These are phyloP conservation scores for Fusarium sp. DNA, from an alignment of 2,329 filamentous ascomycete species.

Conservation along the genomic window DNA sequence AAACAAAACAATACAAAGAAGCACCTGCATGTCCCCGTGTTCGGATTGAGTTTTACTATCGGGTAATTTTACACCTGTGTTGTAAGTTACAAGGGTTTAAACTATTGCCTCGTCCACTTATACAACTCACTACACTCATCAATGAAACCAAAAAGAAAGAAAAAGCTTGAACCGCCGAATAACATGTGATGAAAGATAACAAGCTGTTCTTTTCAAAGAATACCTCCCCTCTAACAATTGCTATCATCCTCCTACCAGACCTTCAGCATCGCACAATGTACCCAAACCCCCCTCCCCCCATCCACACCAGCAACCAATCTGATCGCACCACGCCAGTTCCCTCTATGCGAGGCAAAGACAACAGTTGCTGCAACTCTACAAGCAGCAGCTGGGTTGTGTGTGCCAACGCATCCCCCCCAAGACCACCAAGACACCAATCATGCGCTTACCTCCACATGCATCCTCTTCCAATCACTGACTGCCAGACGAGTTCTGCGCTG, in stretches of 20 bases:
- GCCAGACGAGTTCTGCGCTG: constrained; percentile 33
- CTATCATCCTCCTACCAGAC: constrained; percentile 12
- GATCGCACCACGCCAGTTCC: constrained; percentile 37
- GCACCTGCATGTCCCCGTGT: constrained; percentile 22
- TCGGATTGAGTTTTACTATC: constrained; percentile 19
- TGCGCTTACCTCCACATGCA: constrained; percentile 38
- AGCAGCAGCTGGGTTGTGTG: constrained; percentile 25
- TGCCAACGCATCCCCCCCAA: constrained; percentile 40
- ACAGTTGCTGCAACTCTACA: constrained; percentile 34
- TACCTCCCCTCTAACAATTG: constrained; percentile 34
- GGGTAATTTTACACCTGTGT: constrained; percentile 5
- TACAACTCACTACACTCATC: background rate
- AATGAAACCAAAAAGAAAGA: constrained; percentile 12
- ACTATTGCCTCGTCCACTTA: constrained; percentile 1
- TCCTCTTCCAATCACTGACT: constrained; percentile 38
- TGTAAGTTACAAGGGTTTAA: constrained; percentile 1
- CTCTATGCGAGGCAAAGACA: constrained; percentile 41
- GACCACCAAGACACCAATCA: constrained; percentile 44
- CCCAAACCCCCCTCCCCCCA: constrained; percentile 19
- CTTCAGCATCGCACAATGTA: constrained; percentile 7
- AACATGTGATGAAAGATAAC: constrained; percentile 3
- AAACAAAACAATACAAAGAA: constrained; percentile 2
- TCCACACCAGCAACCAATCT: constrained; percentile 32
- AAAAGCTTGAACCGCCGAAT: background rate
- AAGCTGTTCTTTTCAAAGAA: constrained; percentile 7